These are phyloP conservation scores for Cladorrhinum sp. DNA, from an alignment of 2,329 filamentous ascomycete genomes.

Conservation along the genomic window DNA sequence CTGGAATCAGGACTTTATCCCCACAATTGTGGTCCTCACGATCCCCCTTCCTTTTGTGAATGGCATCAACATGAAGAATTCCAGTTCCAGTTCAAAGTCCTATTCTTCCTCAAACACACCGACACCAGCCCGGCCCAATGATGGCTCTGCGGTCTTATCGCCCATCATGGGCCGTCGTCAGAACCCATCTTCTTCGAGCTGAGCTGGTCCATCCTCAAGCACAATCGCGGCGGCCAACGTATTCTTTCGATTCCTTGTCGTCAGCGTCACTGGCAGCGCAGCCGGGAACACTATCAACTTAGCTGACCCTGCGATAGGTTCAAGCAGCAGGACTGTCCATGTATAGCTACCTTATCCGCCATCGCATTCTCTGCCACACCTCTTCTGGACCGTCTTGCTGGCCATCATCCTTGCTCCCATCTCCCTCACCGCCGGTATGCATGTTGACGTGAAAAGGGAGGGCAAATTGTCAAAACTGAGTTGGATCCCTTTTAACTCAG, in stretches of 20 bases:
- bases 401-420: conserved; percentile 50
- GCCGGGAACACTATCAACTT: not conserved
- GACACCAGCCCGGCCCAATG: not conserved
- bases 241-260: conserved; percentile 38
- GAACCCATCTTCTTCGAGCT: conserved; percentile 34
- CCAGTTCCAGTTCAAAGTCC: not conserved
- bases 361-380: conserved; percentile 46
- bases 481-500: too few relatives aligned
- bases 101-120: not conserved
- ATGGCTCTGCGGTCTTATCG: not conserved
- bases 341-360: conserved; percentile 52
- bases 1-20: not conserved
- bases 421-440: conserved; percentile 33
- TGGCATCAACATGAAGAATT: not conserved
- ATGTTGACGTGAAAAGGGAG: too few relatives aligned
- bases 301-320: conserved; percentile 30
- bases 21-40: not conserved
- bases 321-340: conserved; percentile 45
- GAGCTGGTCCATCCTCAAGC: conserved; percentile 45
- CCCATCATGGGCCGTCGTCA: not conserved
- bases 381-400: conserved; percentile 57
- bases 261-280: conserved; percentile 37
- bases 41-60: not conserved
- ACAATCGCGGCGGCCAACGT: conserved; percentile 42
- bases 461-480: too few relatives aligned